phyloP scores from a whole-genome alignment of 1,139 yeast genomes.

The Diutina sp. region DNA sequence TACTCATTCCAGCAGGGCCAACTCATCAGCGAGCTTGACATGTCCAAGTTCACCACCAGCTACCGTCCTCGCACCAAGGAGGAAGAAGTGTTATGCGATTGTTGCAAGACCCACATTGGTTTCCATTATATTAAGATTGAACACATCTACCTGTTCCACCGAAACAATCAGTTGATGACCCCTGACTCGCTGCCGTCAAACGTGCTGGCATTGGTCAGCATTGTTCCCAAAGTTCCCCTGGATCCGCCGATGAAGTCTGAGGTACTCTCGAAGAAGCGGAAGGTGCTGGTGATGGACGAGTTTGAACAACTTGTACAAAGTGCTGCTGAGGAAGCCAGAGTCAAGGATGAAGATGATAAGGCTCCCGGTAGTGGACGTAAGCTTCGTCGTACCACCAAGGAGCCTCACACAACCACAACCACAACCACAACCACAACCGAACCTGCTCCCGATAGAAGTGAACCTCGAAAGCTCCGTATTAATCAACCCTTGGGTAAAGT shows the following conservation, averaged over 20 bases:
- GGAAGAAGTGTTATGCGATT: neutral
- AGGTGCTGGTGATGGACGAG: neutral
- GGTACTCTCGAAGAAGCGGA: neutral
- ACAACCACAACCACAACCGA: neutral
- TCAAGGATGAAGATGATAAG: neutral
- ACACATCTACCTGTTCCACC: neutral
- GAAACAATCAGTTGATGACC: neutral
- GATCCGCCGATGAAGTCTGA: neutral
- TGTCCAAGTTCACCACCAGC: neutral
- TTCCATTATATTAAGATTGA: neutral
- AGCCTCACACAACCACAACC: neutral
- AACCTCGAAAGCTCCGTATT: neutral
- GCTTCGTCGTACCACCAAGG: neutral
- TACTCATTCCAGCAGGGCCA: neutral
- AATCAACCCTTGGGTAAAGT: neutral
- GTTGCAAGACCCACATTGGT: neutral
- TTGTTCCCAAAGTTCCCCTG: neutral
- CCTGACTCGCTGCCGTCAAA: neutral
- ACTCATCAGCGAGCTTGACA: neutral
- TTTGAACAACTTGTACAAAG: neutral
- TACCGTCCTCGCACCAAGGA: neutral
- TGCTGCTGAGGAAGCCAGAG: neutral
- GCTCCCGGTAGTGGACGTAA: neutral
- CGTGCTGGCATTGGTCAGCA: neutral
- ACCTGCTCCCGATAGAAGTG: neutral